These are phyloP conservation scores for Pseudozyma sp. DNA, from an alignment of 1,284 basidiomycete genomes.

Conservation along the genomic window DNA sequence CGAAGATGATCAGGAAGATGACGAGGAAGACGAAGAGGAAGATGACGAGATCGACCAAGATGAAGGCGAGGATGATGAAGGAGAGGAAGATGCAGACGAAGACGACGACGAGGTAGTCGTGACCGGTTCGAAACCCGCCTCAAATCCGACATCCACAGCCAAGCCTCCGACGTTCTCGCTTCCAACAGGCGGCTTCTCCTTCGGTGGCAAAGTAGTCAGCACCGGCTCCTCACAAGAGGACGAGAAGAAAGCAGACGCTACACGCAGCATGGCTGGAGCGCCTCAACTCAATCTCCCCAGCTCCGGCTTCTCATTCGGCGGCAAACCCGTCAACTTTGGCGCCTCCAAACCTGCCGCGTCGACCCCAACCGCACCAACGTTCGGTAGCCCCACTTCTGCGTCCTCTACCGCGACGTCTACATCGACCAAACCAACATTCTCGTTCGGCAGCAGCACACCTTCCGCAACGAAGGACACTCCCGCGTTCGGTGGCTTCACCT, in stretches of 20 bases:
- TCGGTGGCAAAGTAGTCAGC: constrained; percentile 37
- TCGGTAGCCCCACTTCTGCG: not conserved
- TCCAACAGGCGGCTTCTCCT: constrained; percentile 41
- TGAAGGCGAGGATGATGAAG: constrained; percentile 7
- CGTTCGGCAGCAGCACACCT: constrained; percentile 9
- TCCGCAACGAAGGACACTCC: constrained; percentile 4
- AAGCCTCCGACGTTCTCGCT: constrained; percentile 39
- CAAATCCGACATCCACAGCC: constrained; percentile 2
- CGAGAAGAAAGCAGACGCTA: constrained; percentile 36
- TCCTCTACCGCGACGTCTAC: not conserved
- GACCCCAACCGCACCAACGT: constrained; percentile 3
- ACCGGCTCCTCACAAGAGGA: constrained; percentile 14
- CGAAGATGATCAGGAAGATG: constrained; percentile 13
- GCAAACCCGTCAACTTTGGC: constrained; percentile 32
- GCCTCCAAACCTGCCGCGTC: constrained; percentile 4
- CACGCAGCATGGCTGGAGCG: constrained; percentile 36
- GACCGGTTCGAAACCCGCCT: constrained; percentile 26
- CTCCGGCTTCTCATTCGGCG: constrained; percentile 38
- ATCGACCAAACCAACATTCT: constrained; percentile 4
- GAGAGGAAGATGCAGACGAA: constrained; percentile 18
- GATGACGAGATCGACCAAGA: constrained; percentile 15
- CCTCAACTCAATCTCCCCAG: constrained; percentile 22
- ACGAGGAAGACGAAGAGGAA: constrained; percentile 26
- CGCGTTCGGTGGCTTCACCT: constrained; percentile 21
- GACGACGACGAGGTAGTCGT: constrained; percentile 25